Base-by-base conservation (phyloP, 192 early-diverging fungal species). In the Ramicandelaber brevisporus region DNA sequence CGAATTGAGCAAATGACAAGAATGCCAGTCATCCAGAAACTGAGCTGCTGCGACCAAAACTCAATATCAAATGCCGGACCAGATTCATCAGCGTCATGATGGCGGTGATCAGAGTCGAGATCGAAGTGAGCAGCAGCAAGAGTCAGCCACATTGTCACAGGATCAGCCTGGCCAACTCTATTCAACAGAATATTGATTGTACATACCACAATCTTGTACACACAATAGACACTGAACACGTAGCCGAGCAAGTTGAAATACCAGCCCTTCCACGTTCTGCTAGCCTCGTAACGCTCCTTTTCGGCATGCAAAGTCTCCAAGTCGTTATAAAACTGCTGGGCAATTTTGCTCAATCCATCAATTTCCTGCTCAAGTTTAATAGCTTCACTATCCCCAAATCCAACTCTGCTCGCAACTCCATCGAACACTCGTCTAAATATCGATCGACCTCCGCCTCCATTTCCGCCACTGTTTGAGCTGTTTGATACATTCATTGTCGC, bases 1-100 rank as follows among this genome's bases (percentile, higher is more conserved):
- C 89, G 73, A 19, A 92, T 71, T n/a, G 78, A 76, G 1, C 70
- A 61, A 20, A 87, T 55, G 10, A 96, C 80, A 63, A 96, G 68
- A 9, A 88, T 41, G 14, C 85, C 85, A 26, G 89, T 72, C 49
- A 92, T 69, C 33, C 75, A 64, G 42, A 92, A 92, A 28, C 80
- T 85, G 17, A 90, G 55, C 40, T 92, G 84, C 46, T 83, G 78
- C 11, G 83, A 79, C 73, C 77, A 85, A 21, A 77, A 73, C 19
- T 53, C 62, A 12, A 79, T 50, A 39, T 88, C 82, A 33, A 95
- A 45, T 22, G 33, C 14, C n/a, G n/a, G n/a, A n/a, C n/a, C n/a
- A n/a, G n/a, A n/a, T n/a, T n/a, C n/a, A n/a, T n/a, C n/a, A n/a
- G n/a, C n/a, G n/a, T n/a, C n/a, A n/a, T n/a, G n/a, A n/a, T n/a